These are phyloP conservation scores for Halenospora varia DNA, from an alignment of 495 filamentous ascomycete genomes.

Conservation along the genomic window DNA sequence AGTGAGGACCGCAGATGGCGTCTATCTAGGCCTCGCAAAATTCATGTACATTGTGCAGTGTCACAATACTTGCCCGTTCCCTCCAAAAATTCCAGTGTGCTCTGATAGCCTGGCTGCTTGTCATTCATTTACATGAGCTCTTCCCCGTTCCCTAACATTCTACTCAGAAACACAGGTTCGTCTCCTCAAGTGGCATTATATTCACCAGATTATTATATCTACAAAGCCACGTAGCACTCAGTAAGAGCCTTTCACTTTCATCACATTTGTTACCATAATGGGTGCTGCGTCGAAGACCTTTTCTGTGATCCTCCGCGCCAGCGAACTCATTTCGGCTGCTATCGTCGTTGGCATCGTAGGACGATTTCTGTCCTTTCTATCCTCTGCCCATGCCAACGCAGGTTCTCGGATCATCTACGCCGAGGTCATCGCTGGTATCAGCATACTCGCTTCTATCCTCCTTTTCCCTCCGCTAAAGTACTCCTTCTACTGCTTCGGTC, in stretches of 20 bases:
- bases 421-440: slow-evolving; percentile 2
- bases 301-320: background rate
- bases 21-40: background rate
- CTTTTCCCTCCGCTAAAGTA: slow-evolving; percentile 6
- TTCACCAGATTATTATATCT: background rate
- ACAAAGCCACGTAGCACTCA: background rate
- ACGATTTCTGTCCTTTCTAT: background rate
- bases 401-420: slow-evolving; percentile 3
- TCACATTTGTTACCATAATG: slow-evolving; percentile 1
- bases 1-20: background rate
- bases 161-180: background rate
- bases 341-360: slow-evolving; percentile 2
- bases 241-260: background rate
- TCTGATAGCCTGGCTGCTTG: background rate
- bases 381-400: background rate
- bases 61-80: background rate
- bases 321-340: background rate
- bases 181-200: background rate
- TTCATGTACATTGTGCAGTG: background rate
- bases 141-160: background rate
- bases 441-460: background rate
- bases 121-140: background rate
- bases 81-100: background rate
- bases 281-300: background rate
- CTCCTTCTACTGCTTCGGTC: slow-evolving; percentile 3